Base-by-base conservation (phyloP, 805 yeast species). In the Pichia cabralensis region DNA sequence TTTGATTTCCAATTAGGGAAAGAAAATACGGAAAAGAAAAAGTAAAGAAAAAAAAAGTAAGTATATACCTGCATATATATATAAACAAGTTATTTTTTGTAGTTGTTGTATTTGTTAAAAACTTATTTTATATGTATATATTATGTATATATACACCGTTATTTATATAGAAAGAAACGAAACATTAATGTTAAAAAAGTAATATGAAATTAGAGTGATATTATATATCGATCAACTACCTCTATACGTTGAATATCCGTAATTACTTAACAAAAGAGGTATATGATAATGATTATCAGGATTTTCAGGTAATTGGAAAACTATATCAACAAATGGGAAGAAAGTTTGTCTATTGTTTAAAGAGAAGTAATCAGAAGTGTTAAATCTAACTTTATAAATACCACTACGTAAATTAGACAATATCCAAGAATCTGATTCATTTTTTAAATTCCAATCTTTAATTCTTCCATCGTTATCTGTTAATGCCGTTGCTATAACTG, bases 191-290 rank as follows among this genome's bases (percentile, higher is more conserved):
- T 12, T 2, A 28, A 4, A n/a, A 8, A 20, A 4, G 12, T n/a
- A 21, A 7, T 7, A 19, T n/a, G n/a, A n/a, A n/a, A n/a, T n/a
- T n/a, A n/a, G n/a, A n/a, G n/a, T n/a, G n/a, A n/a, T n/a, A n/a
- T n/a, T n/a, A n/a, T n/a, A n/a, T n/a, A n/a, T n/a, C n/a, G n/a
- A 11, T 39, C 33, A 52, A 17, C 56, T 50, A 11, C 97, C 97
- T 37, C 96, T 69, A 61, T 88, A 88, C 0, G 96, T 88, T 6
- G 94, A 74, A 60, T 86, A 88, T 22, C 95, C 80, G 58, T 80
- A 84, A 51, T 84, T 84, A 28, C 95, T 76, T 38, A 88, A 62
- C 35, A 88, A 66, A 41, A 88, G 60, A 0, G 97, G 97, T 35
- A 88, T 80, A 53, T 88, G 97, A 57, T 85, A 88, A 54, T 88